These are phyloP conservation scores for Mortierella sp. DNA, from an alignment of 371 early-diverging fungal species.

Conservation along the genomic window DNA sequence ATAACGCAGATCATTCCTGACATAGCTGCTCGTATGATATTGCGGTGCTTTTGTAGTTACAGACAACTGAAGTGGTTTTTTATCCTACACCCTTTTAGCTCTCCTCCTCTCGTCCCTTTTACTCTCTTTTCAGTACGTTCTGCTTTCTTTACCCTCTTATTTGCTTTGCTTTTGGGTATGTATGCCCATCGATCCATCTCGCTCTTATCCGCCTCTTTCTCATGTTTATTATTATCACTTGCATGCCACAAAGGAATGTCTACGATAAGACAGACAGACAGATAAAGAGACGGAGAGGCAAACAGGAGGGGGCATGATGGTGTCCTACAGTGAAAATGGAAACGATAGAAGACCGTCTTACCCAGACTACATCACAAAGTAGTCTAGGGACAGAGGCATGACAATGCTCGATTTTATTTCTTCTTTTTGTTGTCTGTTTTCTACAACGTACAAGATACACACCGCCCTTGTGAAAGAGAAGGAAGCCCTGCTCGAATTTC, in stretches of 20 bases:
- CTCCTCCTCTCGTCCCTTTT: not conserved
- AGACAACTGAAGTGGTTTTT: not conserved
- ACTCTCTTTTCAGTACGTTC: no score
- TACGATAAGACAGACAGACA: not conserved
- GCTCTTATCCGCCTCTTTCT: not conserved
- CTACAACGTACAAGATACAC: not conserved
- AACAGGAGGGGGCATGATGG: not conserved
- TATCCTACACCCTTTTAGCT: not conserved
- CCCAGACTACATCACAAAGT: not conserved
- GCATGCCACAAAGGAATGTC: not conserved
- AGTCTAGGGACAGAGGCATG: not conserved
- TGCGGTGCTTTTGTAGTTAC: no score
- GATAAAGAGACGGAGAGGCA: not conserved
- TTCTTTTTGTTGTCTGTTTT: not conserved
- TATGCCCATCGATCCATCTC: not conserved
- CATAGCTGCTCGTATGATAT: no score
- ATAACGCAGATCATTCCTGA: no score
- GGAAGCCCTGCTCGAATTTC: not conserved
- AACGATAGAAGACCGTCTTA: not conserved
- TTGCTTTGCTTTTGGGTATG: not conserved
- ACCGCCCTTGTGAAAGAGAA: not conserved
- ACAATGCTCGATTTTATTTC: conserved; percentile 6
- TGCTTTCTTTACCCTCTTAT: not conserved
- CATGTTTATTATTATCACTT: not conserved
- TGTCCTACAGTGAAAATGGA: not conserved